These are phyloP conservation scores for Alternaria solani DNA, from an alignment of 2,329 filamentous ascomycete species.

Conservation along the genomic window DNA sequence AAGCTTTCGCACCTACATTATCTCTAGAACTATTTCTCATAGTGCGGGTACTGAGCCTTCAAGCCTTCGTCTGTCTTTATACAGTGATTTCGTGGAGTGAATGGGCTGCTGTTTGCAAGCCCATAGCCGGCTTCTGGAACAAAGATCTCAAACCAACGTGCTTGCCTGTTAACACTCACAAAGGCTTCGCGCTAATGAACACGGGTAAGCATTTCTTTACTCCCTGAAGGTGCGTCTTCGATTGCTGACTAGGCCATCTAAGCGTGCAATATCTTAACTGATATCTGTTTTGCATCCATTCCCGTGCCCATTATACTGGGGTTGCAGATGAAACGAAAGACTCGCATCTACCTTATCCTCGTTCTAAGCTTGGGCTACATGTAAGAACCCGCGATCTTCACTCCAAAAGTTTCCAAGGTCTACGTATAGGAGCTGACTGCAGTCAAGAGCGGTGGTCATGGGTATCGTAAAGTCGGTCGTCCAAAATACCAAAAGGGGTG, in stretches of 20 bases:
- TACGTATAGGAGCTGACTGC: neutral
- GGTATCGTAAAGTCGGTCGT: conserved; percentile 1
- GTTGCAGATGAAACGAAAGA: neutral
- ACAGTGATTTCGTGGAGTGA: neutral
- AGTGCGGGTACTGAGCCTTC: neutral
- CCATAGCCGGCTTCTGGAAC: neutral
- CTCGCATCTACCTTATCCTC: neutral
- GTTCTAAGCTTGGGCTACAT: neutral
- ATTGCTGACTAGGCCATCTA: neutral
- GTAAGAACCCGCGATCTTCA: neutral
- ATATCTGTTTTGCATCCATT: conserved; percentile 1
- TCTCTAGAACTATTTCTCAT: neutral
- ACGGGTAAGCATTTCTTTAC: neutral
- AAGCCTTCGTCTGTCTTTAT: neutral
- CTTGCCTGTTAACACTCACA: neutral
- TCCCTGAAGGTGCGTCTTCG: neutral
- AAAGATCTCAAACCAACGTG: neutral
- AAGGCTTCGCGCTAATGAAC: neutral
- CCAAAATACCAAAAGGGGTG: neutral
- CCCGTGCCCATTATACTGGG: neutral
- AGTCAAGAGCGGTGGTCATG: neutral
- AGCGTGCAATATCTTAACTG: conserved; percentile 1
- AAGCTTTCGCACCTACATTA: neutral
- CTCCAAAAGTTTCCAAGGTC: too few species aligned
- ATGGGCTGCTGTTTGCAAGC: conserved; percentile 1